Evolutionary conservation across 2,329 filamentous ascomycete species (phyloP), one percentile per base, ranked within the genome.

Genomic region (Orbilia oligospora): DNA sequence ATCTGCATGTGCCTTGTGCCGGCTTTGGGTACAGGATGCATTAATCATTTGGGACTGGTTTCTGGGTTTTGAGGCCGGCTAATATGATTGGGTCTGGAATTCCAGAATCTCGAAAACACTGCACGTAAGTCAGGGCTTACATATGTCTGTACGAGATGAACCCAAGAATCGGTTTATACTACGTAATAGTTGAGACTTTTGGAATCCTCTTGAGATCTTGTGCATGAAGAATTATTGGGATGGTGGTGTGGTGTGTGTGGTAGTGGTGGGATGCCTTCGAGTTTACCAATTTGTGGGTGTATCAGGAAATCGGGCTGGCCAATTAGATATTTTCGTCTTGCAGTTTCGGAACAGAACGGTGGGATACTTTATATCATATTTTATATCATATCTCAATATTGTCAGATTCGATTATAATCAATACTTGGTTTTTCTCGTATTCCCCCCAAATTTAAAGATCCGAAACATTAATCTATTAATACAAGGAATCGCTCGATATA

Each of bases 111-210:
- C 38, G 16, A 12, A 16, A 22, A 36, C 6, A 22, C 27, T 48
- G 9, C 16, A 66, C 12, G 36, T 22, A 33, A 24, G 27, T 22
- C 18, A 30, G 27, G 3, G 6, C 27, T 30, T 30, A 30, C 27
- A 30, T 30, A 30, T 6, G 27, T 30, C 9, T 38, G 8, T 53
- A 36, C 51, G 6, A 27, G 51, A 10, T 10, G 46, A 41, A 30
- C 58, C 69, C 58, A 67, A 53, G 49, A 61, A 67, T 48, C 61
- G 12, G 63, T 58, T 73, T 61, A 33, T 12, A 20, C 38, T 58
- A 66, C 58, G 61, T 65, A 72, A 58, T 66, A 56, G 3, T 58
- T 65, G 56, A 55, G 49, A 51, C 51, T 41, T 48, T 30, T 41
- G 44, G 22, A 56, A 41, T 10, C 0, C 9, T 63, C n/a, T n/a